Evolutionary conservation across 139 green algal species (phyloP), one percentile per base, ranked within the genome.

Genomic region (Pycnococcus provasolii): DNA sequence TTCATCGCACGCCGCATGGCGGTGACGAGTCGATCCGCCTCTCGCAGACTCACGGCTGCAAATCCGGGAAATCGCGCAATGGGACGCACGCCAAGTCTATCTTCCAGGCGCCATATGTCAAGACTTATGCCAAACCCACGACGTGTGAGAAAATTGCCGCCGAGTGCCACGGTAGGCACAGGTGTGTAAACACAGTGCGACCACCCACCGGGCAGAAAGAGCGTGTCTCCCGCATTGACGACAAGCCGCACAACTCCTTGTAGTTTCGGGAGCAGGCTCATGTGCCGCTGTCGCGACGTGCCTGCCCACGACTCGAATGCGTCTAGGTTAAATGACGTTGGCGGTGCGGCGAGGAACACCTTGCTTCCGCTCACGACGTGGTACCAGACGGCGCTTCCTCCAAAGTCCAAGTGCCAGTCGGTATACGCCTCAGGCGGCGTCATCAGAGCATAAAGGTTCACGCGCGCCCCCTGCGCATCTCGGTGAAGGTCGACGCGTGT

Each of bases 351-450:
- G 15, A 85, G 48, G 50, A 87, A 87, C 2, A 77, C 59, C 64
- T 87, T 87, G 50, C 71, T 37, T 0, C 81, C 81, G 1, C 9
- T 64, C 7, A 87, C 15, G 7, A 87, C 62, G 59, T 86, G 77
- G 70, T 87, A 87, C 81, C 81, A 87, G 13, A 85, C 79, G 37
- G 44, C 67, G 52, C 43, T 72, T 26, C 79, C 81, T 2, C 80
- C 81, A 71, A 86, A 83, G 66, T 87, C 81, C 15, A 85, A 57
- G 52, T 87, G 81, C 54, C 71, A 87, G 64, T 87, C 81, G 0
- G 81, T 87, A 68, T 78, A 82, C 7, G 54, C 57, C 1, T 77
- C 79, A 4, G 42, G 53, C 1, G 77, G 76, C 11, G 73, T 74
- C 54, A 86, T 65, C 13, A 87, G 72, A 0, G 51, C 69, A 37